Evolutionary conservation across 2,329 filamentous ascomycete species (phyloP).

Genomic region (Exophiala viscosa): DNA sequence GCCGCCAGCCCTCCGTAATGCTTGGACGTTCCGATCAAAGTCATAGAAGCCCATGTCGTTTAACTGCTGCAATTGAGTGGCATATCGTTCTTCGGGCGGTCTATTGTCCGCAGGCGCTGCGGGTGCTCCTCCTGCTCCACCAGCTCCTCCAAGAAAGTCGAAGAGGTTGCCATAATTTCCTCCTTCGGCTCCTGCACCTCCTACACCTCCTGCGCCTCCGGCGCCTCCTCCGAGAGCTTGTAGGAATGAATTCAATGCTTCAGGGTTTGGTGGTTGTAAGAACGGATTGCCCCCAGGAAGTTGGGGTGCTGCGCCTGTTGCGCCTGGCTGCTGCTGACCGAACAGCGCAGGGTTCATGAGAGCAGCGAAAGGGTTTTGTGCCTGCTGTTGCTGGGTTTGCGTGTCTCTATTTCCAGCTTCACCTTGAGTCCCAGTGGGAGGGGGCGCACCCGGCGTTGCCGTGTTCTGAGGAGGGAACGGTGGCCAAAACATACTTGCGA

Average conservation of each 20-base stretch:
- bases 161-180: slow-evolving; percentile 24
- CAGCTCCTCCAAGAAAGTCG: slow-evolving; percentile 34
- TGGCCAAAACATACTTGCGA: slow-evolving; percentile 59
- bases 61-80: slow-evolving; percentile 81
- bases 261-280: slow-evolving; percentile 52
- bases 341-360: slow-evolving; percentile 54
- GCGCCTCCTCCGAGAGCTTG: slow-evolving; percentile 46
- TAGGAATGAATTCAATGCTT: slow-evolving; percentile 56
- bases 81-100: slow-evolving; percentile 90
- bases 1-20: slow-evolving; percentile 80
- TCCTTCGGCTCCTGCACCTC: slow-evolving; percentile 31
- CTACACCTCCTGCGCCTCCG: slow-evolving; percentile 37
- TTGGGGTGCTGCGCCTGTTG: slow-evolving; percentile 25
- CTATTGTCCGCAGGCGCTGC: slow-evolving; percentile 70
- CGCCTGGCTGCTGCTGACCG: slow-evolving; percentile 28
- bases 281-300: slow-evolving; percentile 47
- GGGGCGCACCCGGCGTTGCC: slow-evolving; percentile 1
- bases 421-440: background rate
- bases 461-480: slow-evolving; percentile 2
- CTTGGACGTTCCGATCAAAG: slow-evolving; percentile 88
- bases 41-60: slow-evolving; percentile 99
- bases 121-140: slow-evolving; percentile 31
- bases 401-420: slow-evolving; percentile 1
- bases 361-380: slow-evolving; percentile 66
- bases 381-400: slow-evolving; percentile 34